Evolutionary conservation across 2,329 filamentous ascomycete genomes (phyloP), one percentile per base, ranked within the genome.

Genomic region (Alternaria arborescens): DNA sequence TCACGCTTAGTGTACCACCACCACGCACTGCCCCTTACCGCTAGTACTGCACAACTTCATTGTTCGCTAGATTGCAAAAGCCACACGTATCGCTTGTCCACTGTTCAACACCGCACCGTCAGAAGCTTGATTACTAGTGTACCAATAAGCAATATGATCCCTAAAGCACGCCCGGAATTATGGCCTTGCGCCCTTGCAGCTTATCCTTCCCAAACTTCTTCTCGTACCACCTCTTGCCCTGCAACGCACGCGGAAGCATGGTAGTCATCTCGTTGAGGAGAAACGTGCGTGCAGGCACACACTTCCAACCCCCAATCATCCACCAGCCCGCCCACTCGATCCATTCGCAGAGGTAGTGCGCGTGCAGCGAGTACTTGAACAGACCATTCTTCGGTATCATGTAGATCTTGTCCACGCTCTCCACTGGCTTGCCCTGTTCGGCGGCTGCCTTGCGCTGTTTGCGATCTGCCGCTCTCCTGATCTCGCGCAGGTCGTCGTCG

Each of bases 301-400:
- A 92, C 5, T 81, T 79, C 80, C 83, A 86, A 0, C 86, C 85
- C 1, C 89, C 86, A 68, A 91, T 86, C 77, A 97, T 86, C 83
- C 90, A 93, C 78, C 93, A 99, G 0, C 95, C 95, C 4, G 86
- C 78, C 95, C 95, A 99, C 83, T 99, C 95, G 54, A 97, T 77
- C 95, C 95, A 99, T 81, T 99, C 95, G 75, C 90, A 91, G n/a
- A 97, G 84, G 78, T 97, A 99, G 78, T 99, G 95, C 67, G 95
- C 93, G 78, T 90, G 97, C 60, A 98, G 84, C 74, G 97, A 87
- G 71, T 89, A 90, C 67, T 86, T 84, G 80, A 98, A 99, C 51
- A 97, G 80, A 0, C 94, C 93, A 52, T 90, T 90, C 73, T 92
- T 83, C 0, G 95, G 95, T 53, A 99, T 87, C 81, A 91, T 88